These are phyloP conservation scores for Pleoardoris graminearum DNA, from an alignment of 2,329 filamentous ascomycete genomes.

Conservation along the genomic window DNA sequence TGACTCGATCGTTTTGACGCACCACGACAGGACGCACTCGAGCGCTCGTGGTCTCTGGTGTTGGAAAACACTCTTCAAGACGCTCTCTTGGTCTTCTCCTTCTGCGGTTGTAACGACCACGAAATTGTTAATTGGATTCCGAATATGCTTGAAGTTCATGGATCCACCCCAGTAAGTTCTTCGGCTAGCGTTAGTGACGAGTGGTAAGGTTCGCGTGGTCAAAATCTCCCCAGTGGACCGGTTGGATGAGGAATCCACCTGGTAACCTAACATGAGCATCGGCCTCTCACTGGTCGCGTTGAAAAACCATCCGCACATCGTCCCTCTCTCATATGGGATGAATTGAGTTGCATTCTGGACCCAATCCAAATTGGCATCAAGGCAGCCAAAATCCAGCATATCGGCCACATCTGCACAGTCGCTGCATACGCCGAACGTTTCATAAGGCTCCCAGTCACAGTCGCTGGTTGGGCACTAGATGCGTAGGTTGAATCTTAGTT, in stretches of 20 bases:
- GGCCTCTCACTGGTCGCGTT: constrained; percentile 12
- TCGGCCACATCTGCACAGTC: constrained; percentile 6
- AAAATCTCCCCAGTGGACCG: constrained; percentile 9
- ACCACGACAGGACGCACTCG: constrained; percentile 20
- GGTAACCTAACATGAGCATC: constrained; percentile 16
- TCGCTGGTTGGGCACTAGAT: constrained; percentile 18
- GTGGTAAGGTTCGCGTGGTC: constrained; percentile 11
- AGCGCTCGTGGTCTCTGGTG: constrained; percentile 8
- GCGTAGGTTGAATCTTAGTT: no score
- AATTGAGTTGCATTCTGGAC: constrained; percentile 1
- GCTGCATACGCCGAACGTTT: constrained; percentile 15
- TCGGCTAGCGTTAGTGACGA: constrained; percentile 6
- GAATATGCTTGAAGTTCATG: constrained; percentile 16
- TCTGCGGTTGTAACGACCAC: constrained; percentile 8
- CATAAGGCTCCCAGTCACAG: constrained; percentile 16
- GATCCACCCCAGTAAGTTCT: constrained; percentile 7
- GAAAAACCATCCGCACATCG: constrained; percentile 17
- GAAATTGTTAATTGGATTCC: constrained; percentile 11
- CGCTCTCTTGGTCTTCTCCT: constrained; percentile 10
- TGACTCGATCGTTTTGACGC: constrained; percentile 20
- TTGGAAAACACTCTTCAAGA: constrained; percentile 7
- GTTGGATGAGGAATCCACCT: constrained; percentile 5
- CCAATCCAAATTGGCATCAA: constrained; percentile 10
- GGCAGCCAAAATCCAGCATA: constrained; percentile 15
- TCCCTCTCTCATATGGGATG: constrained; percentile 8